Conservation (phyloP, 2,329 filamentous ascomycete species). For the Chalaropsis ovoidea region DNA sequence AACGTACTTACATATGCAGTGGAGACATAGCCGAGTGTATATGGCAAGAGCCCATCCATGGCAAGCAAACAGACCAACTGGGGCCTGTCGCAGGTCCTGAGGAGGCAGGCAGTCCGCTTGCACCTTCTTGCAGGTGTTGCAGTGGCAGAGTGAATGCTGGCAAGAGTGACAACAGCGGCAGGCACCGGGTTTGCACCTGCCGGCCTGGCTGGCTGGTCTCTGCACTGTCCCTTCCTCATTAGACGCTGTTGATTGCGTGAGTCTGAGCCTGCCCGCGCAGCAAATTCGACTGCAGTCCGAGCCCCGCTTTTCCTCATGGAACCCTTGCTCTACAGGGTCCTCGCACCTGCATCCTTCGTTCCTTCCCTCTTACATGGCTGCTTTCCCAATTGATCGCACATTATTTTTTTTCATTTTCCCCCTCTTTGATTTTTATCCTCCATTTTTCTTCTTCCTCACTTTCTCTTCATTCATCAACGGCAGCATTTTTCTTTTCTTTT, state of each 20-base stretch:
- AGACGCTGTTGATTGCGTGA: neutral
- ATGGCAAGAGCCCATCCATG: neutral
- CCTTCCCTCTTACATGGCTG: conserved; percentile 8
- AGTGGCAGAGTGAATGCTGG: too few species aligned
- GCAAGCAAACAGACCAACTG: neutral
- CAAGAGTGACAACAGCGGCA: neutral
- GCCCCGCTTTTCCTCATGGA: conserved; percentile 9
- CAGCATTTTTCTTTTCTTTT: neutral
- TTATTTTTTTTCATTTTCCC: neutral
- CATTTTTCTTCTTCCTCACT: neutral
- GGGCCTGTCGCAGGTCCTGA: neutral
- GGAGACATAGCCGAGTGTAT: neutral
- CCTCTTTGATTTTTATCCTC: neutral
- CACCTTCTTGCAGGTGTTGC: neutral
- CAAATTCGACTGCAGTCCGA: neutral
- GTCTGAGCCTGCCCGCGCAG: neutral
- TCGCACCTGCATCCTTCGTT: conserved; percentile 12
- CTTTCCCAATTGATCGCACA: neutral
- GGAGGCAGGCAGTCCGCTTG: neutral
- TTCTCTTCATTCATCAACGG: neutral
- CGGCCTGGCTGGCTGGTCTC: neutral
- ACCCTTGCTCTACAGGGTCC: conserved; percentile 2
- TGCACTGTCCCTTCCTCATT: neutral
- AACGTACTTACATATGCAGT: neutral
- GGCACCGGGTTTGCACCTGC: neutral